Conservation (phyloP, 257 asterid species). For the Ilex asprella region DNA sequence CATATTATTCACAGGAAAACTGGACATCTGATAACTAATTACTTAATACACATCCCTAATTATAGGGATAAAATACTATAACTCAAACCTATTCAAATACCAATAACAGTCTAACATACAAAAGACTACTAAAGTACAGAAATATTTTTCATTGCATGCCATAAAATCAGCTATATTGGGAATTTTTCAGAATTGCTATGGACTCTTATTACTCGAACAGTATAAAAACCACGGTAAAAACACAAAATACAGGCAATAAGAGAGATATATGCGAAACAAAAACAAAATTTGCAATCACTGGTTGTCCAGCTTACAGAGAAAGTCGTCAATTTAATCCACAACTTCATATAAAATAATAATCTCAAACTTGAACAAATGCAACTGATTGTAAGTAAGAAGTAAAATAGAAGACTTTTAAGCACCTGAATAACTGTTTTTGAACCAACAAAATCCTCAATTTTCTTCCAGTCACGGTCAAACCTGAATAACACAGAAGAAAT, state of each 20-base stretch:
- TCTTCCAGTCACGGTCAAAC: constrained; percentile 99
- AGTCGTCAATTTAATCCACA: not conserved
- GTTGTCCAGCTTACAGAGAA: not conserved
- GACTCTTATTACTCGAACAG: not conserved
- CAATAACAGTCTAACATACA: too few relatives aligned
- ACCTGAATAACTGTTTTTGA: constrained; percentile 98
- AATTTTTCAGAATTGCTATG: not conserved
- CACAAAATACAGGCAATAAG: not conserved
- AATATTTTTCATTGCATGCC: too few relatives aligned
- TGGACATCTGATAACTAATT: too few relatives aligned
- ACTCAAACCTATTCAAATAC: too few relatives aligned
- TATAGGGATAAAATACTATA: too few relatives aligned
- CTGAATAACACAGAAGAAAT: constrained; percentile 34
- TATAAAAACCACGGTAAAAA: not conserved
- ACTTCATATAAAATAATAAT: not conserved
- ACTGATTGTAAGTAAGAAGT: not conserved
- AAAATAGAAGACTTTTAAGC: constrained; percentile 6
- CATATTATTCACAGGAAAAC: too few relatives aligned
- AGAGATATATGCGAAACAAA: not conserved
- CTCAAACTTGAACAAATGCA: constrained; percentile 1
- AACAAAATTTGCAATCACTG: not conserved
- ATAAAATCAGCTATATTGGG: not conserved
- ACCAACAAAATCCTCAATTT: constrained; percentile 87
- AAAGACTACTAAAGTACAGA: not conserved
- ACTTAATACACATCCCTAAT: too few relatives aligned